Conservation (phyloP, 805 yeast species). For the Yarrowia keelungensis region DNA sequence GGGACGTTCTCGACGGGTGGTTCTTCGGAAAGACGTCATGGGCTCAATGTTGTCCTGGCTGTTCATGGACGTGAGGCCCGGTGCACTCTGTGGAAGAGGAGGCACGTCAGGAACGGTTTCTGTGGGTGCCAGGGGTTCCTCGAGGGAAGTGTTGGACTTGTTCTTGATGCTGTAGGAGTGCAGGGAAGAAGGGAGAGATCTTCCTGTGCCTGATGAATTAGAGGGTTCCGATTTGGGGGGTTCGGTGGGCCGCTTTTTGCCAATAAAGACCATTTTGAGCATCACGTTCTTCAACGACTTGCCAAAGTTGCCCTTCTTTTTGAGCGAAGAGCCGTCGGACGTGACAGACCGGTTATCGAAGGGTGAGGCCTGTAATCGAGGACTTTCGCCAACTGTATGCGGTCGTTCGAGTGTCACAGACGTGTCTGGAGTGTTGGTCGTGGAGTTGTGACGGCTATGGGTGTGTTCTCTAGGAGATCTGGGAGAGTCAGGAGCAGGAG, state of each 20-base stretch:
- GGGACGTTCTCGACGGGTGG: constrained; percentile 52
- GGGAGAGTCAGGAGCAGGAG: constrained; percentile 16
- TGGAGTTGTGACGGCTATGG: neutral
- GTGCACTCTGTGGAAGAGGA: constrained; percentile 19
- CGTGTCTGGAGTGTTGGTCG: constrained; percentile 28
- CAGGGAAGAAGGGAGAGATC: constrained; percentile 2
- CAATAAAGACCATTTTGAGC: constrained; percentile 39
- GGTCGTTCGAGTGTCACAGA: constrained; percentile 16
- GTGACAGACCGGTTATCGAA: constrained; percentile 26
- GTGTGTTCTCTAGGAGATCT: neutral
- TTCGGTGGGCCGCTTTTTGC: constrained; percentile 8
- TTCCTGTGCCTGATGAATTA: neutral
- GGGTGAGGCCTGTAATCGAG: constrained; percentile 16
- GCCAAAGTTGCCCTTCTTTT: constrained; percentile 37
- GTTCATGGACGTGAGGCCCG: neutral
- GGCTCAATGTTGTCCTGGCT: constrained; percentile 28
- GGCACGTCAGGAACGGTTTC: constrained; percentile 13
- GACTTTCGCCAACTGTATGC: constrained; percentile 21
- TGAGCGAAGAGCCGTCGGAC: constrained; percentile 12
- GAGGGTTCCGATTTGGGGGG: neutral
- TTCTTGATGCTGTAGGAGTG: constrained; percentile 23
- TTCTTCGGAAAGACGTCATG: constrained; percentile 17
- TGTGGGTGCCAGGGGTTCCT: neutral
- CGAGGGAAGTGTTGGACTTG: constrained; percentile 11
- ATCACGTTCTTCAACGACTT: constrained; percentile 40